phyloP scores from a whole-genome alignment of 352 stramenopile species.

The Phytophthora pinifolia region DNA sequence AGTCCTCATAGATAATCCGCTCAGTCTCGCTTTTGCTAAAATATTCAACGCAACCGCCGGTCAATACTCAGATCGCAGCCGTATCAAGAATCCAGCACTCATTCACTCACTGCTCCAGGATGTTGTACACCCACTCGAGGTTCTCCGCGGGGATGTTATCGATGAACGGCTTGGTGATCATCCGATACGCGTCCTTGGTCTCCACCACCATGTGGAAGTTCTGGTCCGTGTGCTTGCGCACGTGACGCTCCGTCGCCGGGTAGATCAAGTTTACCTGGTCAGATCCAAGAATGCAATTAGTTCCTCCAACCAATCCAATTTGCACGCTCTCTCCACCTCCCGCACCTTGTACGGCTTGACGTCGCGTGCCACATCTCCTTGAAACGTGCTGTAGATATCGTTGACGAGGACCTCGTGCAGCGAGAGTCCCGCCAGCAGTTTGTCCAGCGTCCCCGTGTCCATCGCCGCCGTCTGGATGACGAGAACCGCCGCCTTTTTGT shows the following conservation, averaged over 20 bases:
- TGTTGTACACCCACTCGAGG: constrained; percentile 90
- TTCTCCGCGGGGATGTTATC: constrained; percentile 72
- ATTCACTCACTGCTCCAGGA: constrained; percentile 76
- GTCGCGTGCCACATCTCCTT: constrained; percentile 63
- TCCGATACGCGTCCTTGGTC: constrained; percentile 75
- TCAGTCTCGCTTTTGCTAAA: constrained; percentile 79
- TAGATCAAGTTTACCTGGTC: constrained; percentile 79
- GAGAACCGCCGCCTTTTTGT: constrained; percentile 65
- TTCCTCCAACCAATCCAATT: not conserved
- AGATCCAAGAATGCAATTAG: not conserved
- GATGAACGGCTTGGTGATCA: constrained; percentile 75
- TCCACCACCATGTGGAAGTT: constrained; percentile 84
- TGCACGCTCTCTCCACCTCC: not conserved
- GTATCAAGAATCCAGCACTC: not conserved
- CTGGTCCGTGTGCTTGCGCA: constrained; percentile 85
- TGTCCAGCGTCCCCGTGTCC: constrained; percentile 40
- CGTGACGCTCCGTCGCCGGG: constrained; percentile 74
- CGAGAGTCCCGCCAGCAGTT: constrained; percentile 56
- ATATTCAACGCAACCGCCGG: not conserved
- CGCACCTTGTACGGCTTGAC: constrained; percentile 76
- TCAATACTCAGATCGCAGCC: constrained; percentile 7
- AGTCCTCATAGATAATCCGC: constrained; percentile 79
- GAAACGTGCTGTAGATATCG: constrained; percentile 83
- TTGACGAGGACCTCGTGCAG: constrained; percentile 74
- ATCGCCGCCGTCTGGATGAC: constrained; percentile 68